Conservation (phyloP, 2,329 filamentous ascomycete species). For the Nemania bipapillata region DNA sequence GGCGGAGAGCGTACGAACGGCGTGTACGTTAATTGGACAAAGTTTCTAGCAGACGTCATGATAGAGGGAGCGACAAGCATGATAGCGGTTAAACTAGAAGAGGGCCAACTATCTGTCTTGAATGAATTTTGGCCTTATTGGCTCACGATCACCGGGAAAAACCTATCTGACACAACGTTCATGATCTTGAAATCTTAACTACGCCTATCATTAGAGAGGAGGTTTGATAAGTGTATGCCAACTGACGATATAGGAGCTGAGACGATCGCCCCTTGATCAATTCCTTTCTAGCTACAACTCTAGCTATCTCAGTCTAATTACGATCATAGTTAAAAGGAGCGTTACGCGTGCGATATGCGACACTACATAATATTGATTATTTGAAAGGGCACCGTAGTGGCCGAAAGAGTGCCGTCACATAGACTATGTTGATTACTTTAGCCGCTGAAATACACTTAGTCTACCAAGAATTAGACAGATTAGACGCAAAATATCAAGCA, state of each 20-base stretch:
- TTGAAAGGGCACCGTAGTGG: neutral
- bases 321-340: neutral
- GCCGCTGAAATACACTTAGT: neutral
- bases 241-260: too few relatives aligned
- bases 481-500: too few relatives aligned
- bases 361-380: neutral
- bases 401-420: neutral
- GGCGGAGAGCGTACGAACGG: neutral
- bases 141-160: neutral
- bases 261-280: too few relatives aligned
- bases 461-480: too few relatives aligned
- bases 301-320: neutral
- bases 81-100: conserved; percentile 22
- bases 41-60: conserved; percentile 12
- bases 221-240: neutral
- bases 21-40: conserved; percentile 15
- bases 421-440: neutral
- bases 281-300: neutral
- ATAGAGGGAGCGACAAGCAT: conserved; percentile 19
- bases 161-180: neutral
- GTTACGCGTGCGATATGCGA: neutral
- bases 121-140: conserved; percentile 10
- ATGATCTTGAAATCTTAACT: neutral
- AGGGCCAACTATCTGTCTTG: conserved; percentile 12
- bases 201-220: neutral